phyloP scores from a whole-genome alignment of 768 basidiomycete species.

The Agrocybe pediades region DNA sequence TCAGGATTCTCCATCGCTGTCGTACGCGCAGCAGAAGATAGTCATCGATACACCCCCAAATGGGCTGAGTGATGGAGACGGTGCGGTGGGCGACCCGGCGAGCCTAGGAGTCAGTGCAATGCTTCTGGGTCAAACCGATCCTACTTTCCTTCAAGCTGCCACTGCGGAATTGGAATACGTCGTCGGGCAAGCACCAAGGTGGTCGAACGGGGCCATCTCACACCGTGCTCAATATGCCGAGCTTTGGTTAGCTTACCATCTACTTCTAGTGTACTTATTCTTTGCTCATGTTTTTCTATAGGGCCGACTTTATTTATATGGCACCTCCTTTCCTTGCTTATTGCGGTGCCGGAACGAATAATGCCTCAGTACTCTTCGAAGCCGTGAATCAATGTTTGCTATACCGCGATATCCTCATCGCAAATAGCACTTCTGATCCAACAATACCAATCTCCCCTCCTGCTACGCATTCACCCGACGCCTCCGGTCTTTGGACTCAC shows the following conservation, averaged over 20 bases:
- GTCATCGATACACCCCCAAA: conserved; percentile 33
- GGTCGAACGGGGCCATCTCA: conserved; percentile 46
- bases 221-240: conserved; percentile 40
- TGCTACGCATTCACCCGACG: conserved; percentile 1
- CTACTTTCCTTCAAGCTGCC: conserved; percentile 34
- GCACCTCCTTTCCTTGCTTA: conserved; percentile 53
- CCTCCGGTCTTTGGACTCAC: conserved; percentile 38
- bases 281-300: conserved; percentile 15
- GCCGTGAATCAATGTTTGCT: conserved; percentile 39
- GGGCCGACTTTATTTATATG: conserved; percentile 56
- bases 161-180: conserved; percentile 32
- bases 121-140: conserved; percentile 38
- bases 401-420: conserved; percentile 37
- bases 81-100: conserved; percentile 47
- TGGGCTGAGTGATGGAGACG: conserved; percentile 37
- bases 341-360: conserved; percentile 39
- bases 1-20: conserved; percentile 29
- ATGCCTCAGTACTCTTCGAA: conserved; percentile 35
- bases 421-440: conserved; percentile 23
- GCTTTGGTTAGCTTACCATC: conserved; percentile 36
- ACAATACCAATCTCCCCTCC: neutral
- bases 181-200: conserved; percentile 36
- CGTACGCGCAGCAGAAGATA: conserved; percentile 41
- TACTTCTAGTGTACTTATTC: neutral
- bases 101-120: conserved; percentile 50